Evolutionary conservation across 2,329 filamentous ascomycete species (phyloP).

Genomic region (Thelonectria discophora): DNA sequence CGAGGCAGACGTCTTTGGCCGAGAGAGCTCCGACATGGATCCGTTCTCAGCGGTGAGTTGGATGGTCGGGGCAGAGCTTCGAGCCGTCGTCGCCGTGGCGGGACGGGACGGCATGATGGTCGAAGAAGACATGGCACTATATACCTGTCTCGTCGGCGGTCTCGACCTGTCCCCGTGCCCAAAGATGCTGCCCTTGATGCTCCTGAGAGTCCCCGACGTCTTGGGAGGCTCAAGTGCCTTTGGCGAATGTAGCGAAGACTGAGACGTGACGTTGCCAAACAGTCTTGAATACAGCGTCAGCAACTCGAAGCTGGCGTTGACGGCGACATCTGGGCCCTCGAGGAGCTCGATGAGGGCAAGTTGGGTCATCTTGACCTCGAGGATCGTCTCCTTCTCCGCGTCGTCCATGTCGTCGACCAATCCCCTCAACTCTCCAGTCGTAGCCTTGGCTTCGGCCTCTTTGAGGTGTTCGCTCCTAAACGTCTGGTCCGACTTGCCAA

Average conservation of each 20-base stretch:
- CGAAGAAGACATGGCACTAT: slow-evolving; percentile 45
- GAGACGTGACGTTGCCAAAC: slow-evolving; percentile 68
- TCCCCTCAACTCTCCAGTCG: slow-evolving; percentile 49
- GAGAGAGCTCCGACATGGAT: slow-evolving; percentile 48
- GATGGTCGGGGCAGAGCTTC: slow-evolving; percentile 70
- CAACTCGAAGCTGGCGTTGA: slow-evolving; percentile 88
- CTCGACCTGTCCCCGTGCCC: slow-evolving; percentile 62
- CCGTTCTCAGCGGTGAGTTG: slow-evolving; percentile 76
- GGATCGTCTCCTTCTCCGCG: slow-evolving; percentile 82
- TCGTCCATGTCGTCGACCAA: slow-evolving; percentile 83
- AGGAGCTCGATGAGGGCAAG: slow-evolving; percentile 82
- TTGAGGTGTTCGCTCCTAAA: slow-evolving; percentile 76
- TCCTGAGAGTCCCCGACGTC: slow-evolving; percentile 76
- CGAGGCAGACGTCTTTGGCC: slow-evolving; percentile 46
- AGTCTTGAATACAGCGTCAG: slow-evolving; percentile 82
- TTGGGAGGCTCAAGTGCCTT: slow-evolving; percentile 67
- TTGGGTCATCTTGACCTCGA: slow-evolving; percentile 98
- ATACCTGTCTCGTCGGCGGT: slow-evolving; percentile 54
- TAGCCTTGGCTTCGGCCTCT: slow-evolving; percentile 52
- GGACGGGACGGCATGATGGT: slow-evolving; percentile 41
- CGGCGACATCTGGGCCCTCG: slow-evolving; percentile 84
- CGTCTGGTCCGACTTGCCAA: slow-evolving; percentile 66
- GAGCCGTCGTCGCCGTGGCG: slow-evolving; percentile 55
- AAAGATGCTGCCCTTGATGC: slow-evolving; percentile 80
- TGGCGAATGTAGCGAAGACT: slow-evolving; percentile 54